Evolutionary conservation across 1,139 yeast species (phyloP), one percentile per base, ranked within the genome.

Genomic region (Hemisphaericaspora subhashii): DNA sequence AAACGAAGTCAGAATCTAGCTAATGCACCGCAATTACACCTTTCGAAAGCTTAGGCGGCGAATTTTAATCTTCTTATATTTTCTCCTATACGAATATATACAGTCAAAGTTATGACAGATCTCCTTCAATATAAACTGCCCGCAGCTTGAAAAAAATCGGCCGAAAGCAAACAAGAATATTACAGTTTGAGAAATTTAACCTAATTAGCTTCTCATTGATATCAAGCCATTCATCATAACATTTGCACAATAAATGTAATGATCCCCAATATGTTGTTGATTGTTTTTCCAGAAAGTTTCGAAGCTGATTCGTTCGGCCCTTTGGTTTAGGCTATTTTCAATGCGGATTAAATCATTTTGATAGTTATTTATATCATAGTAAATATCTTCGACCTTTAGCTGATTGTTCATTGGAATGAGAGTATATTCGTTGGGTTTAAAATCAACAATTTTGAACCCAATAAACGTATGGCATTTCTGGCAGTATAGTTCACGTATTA

Each of bases 361-460:
- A 24, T 38, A 51, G 12, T 34, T 22, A 9, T 39, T 39, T 13
- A 48, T 34, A 13, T 36, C 53, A 28, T 21, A 17, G 10, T 16
- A 14, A 18, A 12, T 21, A 2, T 22, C 29, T 9, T 33, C 25
- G 11, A 8, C n/a, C n/a, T 22, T 22, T 22, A 22, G 11, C 9
- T 36, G 17, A 5, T 31, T 20, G 10, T 10, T 14, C 20, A 25
- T 16, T 5, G 36, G 37, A n/a, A 25, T 24, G 3, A 14, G 9
- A n/a, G 25, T 31, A 10, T 38, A 28, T 13, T 33, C 28, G 13
- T 29, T 28, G 4, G 43, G 39, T n/a, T 38, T 41, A 21, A 47
- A 33, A 10, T 39, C 39, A 12, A 46, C 39, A 3, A 54, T 38
- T 31, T 45, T 46, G 32, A 47, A 50, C 5, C 60, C 58, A 12